A percentile compares a stretch with the other conserved stretches of the same genome.
Evolutionary conservation across 805 yeast genomes (phyloP).

Genomic region (Spathaspora arborariae): DNA sequence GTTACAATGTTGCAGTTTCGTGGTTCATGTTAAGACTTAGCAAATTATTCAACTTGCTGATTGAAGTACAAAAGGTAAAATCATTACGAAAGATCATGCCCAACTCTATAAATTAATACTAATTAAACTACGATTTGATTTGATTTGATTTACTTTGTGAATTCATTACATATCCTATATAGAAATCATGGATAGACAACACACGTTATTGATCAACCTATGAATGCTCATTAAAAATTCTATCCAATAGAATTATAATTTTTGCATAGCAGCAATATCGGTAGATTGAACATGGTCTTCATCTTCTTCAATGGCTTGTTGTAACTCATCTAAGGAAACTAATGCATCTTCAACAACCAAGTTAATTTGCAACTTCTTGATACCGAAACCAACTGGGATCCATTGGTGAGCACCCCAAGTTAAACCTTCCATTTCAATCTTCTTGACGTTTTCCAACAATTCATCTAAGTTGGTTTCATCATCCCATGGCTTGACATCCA

Average conservation of each 20-base stretch:
- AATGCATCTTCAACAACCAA: constrained; percentile 95
- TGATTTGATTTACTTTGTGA: not conserved
- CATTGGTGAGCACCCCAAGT: constrained; percentile 97
- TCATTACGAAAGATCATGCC: too few relatives aligned
- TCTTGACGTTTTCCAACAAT: constrained; percentile 81
- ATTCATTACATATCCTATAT: constrained; percentile 2
- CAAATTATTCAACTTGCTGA: too few relatives aligned
- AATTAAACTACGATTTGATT: not conserved
- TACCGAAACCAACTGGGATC: constrained; percentile 98
- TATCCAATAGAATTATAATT: constrained; percentile 55
- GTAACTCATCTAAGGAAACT: constrained; percentile 91
- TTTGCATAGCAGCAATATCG: constrained; percentile 97
- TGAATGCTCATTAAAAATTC: not conserved
- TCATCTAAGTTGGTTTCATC: constrained; percentile 96
- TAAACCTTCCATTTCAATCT: constrained; percentile 87
- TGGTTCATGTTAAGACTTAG: too few relatives aligned
- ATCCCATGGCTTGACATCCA: constrained; percentile 99
- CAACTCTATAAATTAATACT: not conserved
- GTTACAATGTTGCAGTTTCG: too few relatives aligned
- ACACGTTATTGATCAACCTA: not conserved
- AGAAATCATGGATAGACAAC: not conserved
- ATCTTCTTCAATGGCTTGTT: constrained; percentile 73
- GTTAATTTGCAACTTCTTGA: constrained; percentile 98
- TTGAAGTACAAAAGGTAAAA: too few relatives aligned
- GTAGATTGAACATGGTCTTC: constrained; percentile 99